Evolutionary conservation across 352 stramenopile genomes (phyloP).

Genomic region (Pythium plurisporium): DNA sequence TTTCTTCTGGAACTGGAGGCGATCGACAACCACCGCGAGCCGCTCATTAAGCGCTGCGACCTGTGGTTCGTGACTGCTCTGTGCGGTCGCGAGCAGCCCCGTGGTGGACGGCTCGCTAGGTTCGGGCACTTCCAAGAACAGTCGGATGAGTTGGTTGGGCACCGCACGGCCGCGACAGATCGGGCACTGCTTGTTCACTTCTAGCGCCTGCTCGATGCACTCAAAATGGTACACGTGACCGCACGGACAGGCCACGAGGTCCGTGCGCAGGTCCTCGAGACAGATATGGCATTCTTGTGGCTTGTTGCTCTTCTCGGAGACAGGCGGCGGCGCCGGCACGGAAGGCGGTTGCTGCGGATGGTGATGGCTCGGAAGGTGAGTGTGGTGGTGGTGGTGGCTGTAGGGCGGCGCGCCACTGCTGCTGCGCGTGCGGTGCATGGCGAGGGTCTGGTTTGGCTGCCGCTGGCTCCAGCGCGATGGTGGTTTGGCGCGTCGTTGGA

Average conservation of each 20-base stretch:
- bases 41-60: slow-evolving; percentile 42
- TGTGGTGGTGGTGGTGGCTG: background rate
- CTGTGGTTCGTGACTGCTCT: slow-evolving; percentile 22
- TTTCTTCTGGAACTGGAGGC: slow-evolving; percentile 75
- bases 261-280: slow-evolving; percentile 62
- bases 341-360: background rate
- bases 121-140: slow-evolving; percentile 62
- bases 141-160: slow-evolving; percentile 44
- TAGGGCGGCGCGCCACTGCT: slow-evolving; percentile 2
- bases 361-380: background rate
- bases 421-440: slow-evolving; percentile 22
- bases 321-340: background rate
- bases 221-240: slow-evolving; percentile 70
- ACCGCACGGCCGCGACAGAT: slow-evolving; percentile 53
- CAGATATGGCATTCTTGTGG: slow-evolving; percentile 81
- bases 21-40: slow-evolving; percentile 58
- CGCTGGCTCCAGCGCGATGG: no score
- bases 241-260: slow-evolving; percentile 56
- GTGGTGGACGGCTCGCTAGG: background rate
- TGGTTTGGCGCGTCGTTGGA: background rate
- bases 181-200: slow-evolving; percentile 67
- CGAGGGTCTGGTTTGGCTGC: no score
- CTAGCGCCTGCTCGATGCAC: slow-evolving; percentile 70
- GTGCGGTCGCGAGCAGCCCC: background rate
- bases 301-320: slow-evolving; percentile 13